These are phyloP conservation scores for Wickerhamiella allomyrinae DNA, from an alignment of 805 yeast genomes.

Conservation along the genomic window DNA sequence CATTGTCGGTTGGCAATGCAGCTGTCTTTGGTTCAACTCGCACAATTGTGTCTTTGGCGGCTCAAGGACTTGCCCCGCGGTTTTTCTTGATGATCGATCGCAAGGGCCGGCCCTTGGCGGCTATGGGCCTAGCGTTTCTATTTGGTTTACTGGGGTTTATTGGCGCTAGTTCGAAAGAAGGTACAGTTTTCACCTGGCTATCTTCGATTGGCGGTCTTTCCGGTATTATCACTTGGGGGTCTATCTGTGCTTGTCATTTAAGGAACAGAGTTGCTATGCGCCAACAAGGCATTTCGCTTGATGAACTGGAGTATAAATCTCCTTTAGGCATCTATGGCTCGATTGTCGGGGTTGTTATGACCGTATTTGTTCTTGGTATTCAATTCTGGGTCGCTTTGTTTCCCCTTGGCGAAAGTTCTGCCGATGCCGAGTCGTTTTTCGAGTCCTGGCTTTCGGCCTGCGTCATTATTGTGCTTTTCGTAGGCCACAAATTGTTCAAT, in stretches of 20 bases:
- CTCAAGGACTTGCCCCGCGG: conserved; percentile 47
- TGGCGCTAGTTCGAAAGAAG: conserved; percentile 35
- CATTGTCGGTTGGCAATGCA: conserved; percentile 62
- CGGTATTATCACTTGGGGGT: conserved; percentile 65
- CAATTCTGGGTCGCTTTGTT: conserved; percentile 66
- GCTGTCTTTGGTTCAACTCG: conserved; percentile 61
- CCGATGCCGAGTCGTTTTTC: conserved; percentile 49
- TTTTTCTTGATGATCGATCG: conserved; percentile 50
- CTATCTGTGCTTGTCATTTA: conserved; percentile 53
- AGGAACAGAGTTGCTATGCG: conserved; percentile 21
- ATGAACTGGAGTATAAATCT: conserved; percentile 49
- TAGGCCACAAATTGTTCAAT: conserved; percentile 28
- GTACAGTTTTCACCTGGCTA: conserved; percentile 52
- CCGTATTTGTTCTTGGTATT: conserved; percentile 42
- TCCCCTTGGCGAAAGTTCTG: conserved; percentile 38
- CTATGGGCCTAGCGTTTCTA: conserved; percentile 30
- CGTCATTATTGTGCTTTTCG: conserved; percentile 41
- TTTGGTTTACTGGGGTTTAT: conserved; percentile 42
- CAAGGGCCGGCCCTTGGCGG: conserved; percentile 56
- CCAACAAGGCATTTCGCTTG: conserved; percentile 37
- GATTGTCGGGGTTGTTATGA: conserved; percentile 40
- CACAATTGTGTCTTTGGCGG: conserved; percentile 50
- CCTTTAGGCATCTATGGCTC: conserved; percentile 54
- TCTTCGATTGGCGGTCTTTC: conserved; percentile 62
- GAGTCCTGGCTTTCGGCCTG: conserved; percentile 51